Evolutionary conservation across 495 filamentous ascomycete species (phyloP), one percentile per base, ranked within the genome.

Genomic region (Penicillium bialowiezense): DNA sequence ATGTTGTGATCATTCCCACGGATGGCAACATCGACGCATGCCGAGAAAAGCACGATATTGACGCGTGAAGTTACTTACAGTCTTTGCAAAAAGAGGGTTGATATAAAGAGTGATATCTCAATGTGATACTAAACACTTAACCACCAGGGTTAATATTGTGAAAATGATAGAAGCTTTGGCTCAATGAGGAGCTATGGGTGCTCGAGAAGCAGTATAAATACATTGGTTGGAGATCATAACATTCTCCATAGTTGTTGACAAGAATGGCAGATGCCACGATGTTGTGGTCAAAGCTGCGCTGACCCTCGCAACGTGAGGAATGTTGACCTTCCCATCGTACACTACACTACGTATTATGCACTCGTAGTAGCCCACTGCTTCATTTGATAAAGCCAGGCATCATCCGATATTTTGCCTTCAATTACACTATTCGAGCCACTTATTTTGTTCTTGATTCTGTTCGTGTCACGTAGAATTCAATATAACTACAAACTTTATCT

Each of bases 301-400:
- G 6, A 2, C 36, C 49, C 48, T 49, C 52, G 58, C 59, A 62
- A 64, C 61, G 55, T 49, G 48, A 56, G 33, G 61, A 64, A 64
- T 64, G 61, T 17, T 31, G 12, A 24, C 14, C 18, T 3, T 26
- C 23, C 23, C 23, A 26, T n/a, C n/a, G n/a, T n/a, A n/a, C n/a
- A n/a, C n/a, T n/a, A n/a, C n/a, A n/a, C n/a, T n/a, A n/a, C n/a
- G n/a, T n/a, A n/a, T n/a, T n/a, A n/a, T n/a, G n/a, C n/a, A n/a
- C n/a, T n/a, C n/a, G n/a, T n/a, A n/a, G n/a, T n/a, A n/a, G n/a
- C n/a, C n/a, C n/a, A n/a, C n/a, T n/a, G n/a, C n/a, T n/a, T n/a
- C n/a, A n/a, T n/a, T n/a, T n/a, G n/a, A n/a, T n/a, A n/a, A n/a
- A n/a, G n/a, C n/a, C n/a, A n/a, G n/a, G n/a, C n/a, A n/a, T n/a